A percentile compares a stretch with the other conserved stretches of the same genome.
phyloP scores from a whole-genome alignment of 2,329 filamentous ascomycete genomes.

The Colletotrichum somersetense region DNA sequence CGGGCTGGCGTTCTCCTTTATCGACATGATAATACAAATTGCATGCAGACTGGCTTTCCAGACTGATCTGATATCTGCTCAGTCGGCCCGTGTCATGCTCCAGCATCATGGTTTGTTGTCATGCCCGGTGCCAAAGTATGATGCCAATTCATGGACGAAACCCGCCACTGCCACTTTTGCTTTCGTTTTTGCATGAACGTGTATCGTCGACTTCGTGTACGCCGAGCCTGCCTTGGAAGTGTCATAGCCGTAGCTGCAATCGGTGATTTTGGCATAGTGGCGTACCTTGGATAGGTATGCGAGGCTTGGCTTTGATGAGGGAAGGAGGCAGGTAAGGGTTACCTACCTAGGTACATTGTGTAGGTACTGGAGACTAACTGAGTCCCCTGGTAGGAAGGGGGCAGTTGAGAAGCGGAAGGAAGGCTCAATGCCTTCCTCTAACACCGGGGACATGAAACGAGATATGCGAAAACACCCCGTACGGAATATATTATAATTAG shows the following conservation, averaged over 20 bases:
- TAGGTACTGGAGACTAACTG: neutral
- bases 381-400: neutral
- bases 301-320: too few species aligned
- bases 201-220: neutral
- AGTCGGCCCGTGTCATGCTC: neutral
- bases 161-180: too few species aligned
- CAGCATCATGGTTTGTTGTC: neutral
- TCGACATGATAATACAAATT: conserved; percentile 1
- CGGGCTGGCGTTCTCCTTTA: conserved; percentile 24
- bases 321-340: neutral
- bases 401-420: neutral
- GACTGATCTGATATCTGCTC: neutral
- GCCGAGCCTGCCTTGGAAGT: too few species aligned
- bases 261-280: neutral
- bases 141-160: neutral
- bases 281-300: neutral
- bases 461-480: too few species aligned
- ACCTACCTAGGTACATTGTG: neutral
- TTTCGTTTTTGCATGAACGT: too few species aligned
- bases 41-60: neutral
- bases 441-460: too few species aligned
- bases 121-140: neutral
- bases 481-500: neutral
- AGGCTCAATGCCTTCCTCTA: neutral
- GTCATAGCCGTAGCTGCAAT: neutral